Evolutionary conservation across 1,284 basidiomycete genomes (phyloP).

Genomic region (Vanrija sp.): DNA sequence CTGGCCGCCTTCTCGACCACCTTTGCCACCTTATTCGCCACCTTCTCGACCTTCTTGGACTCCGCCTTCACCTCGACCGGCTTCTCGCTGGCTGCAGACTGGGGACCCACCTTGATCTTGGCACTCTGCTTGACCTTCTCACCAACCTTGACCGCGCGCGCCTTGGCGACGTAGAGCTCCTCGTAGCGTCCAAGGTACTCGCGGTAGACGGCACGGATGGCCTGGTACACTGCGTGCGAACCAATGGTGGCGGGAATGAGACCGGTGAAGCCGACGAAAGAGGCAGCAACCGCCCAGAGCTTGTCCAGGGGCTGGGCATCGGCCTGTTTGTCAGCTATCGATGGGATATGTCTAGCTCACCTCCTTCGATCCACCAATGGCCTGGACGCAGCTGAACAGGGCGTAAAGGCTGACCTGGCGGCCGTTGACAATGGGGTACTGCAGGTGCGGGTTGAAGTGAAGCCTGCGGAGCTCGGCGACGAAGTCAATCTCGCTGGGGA

Average conservation of each 20-base stretch:
- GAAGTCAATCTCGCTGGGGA: too few species aligned
- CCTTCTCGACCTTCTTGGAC: too few species aligned
- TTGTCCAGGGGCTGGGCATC: conserved; percentile 13
- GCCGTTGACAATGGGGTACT: conserved; percentile 15
- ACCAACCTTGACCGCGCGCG: too few species aligned
- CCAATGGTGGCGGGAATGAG: conserved; percentile 1
- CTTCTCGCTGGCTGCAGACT: too few species aligned
- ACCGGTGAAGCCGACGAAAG: conserved; percentile 9
- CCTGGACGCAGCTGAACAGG: conserved; percentile 12
- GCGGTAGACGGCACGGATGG: conserved; percentile 13
- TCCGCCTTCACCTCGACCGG: too few species aligned
- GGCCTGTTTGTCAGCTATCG: conserved; percentile 1
- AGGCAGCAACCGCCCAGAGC: conserved; percentile 11
- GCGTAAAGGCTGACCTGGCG: conserved; percentile 14
- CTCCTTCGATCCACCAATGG: conserved; percentile 6
- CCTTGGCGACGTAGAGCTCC: conserved; percentile 5
- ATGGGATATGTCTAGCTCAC: not conserved
- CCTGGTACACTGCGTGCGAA: not conserved
- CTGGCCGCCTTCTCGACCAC: too few species aligned
- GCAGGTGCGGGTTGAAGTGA: conserved; percentile 7
- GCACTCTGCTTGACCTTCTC: too few species aligned
- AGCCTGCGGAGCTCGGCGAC: conserved; percentile 3
- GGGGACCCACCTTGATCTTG: too few species aligned
- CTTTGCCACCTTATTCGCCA: too few species aligned
- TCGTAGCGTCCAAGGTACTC: conserved; percentile 6